Evolutionary conservation across 164 flowering plant species (phyloP).

Genomic region (Liquidambar formosana): DNA sequence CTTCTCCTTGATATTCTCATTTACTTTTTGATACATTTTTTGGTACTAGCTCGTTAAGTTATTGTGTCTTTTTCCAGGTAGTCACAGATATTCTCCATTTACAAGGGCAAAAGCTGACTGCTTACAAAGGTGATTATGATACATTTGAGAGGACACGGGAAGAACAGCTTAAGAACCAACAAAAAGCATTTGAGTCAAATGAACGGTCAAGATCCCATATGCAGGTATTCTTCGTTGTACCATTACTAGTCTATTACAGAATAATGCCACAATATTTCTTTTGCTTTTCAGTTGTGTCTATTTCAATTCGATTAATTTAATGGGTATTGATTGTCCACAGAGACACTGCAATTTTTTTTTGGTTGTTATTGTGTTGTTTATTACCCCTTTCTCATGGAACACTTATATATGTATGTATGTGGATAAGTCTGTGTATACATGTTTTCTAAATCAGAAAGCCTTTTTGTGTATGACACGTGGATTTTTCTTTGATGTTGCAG

Average conservation of each 20-base stretch:
- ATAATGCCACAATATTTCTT: neutral
- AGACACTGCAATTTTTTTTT: neutral
- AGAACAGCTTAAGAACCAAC: slow-evolving; percentile 81
- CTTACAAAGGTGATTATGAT: slow-evolving; percentile 92
- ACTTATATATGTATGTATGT: neutral
- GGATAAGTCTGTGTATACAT: too few species aligned
- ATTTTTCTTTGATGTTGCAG: slow-evolving; percentile 41
- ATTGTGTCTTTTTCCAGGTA: slow-evolving; percentile 49
- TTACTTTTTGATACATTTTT: neutral
- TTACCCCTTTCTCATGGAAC: neutral
- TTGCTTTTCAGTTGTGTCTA: neutral
- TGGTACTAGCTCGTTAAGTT: neutral
- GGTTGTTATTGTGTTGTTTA: neutral
- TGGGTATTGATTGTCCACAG: neutral
- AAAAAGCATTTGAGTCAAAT: slow-evolving; percentile 87
- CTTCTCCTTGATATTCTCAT: neutral
- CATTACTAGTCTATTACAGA: neutral
- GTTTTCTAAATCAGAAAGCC: too few species aligned
- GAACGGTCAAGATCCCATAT: slow-evolving; percentile 85
- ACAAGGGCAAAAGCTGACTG: slow-evolving; percentile 69
- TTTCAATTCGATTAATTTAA: neutral
- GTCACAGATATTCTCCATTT: slow-evolving; percentile 97
- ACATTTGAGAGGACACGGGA: slow-evolving; percentile 90
- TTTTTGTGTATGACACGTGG: neutral
- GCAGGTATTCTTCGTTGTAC: slow-evolving; percentile 61